Evolutionary conservation across 257 asterid species (phyloP).

Genomic region (Jaltomata sinuosa): DNA sequence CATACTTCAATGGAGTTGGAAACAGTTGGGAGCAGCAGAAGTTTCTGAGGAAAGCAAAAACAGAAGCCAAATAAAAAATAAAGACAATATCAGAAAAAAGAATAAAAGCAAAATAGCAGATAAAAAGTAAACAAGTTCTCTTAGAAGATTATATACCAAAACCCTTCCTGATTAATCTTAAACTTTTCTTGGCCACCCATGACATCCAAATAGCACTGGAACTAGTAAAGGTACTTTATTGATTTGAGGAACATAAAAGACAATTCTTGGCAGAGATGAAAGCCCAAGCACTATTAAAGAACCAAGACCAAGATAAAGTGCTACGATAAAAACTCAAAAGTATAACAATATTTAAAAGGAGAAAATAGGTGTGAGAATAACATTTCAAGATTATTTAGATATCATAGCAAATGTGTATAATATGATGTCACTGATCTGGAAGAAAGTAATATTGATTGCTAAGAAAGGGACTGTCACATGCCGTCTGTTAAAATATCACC

Average conservation of each 20-base stretch:
- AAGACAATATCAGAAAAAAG: neutral
- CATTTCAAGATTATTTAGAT: neutral
- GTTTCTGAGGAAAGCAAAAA: conserved; percentile 38
- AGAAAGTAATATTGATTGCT: neutral
- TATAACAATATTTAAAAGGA: neutral
- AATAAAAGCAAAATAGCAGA: neutral
- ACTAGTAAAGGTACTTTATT: neutral
- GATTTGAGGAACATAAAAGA: neutral
- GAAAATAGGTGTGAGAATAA: neutral
- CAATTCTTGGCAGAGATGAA: neutral
- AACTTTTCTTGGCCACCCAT: neutral
- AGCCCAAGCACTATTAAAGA: neutral
- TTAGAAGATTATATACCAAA: neutral
- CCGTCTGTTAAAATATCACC: conserved; percentile 35
- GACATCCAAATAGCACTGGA: neutral
- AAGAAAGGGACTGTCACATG: neutral
- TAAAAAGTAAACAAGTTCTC: neutral
- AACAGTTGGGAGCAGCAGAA: conserved; percentile 78
- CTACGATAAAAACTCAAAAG: neutral
- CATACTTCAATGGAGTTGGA: conserved; percentile 90
- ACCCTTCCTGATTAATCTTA: neutral
- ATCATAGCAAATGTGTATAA: neutral
- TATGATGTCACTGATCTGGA: neutral
- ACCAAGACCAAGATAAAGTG: neutral
- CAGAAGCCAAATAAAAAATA: neutral